Evolutionary conservation across 306 rosid species (phyloP).

Genomic region (Dryas drummondii): DNA sequence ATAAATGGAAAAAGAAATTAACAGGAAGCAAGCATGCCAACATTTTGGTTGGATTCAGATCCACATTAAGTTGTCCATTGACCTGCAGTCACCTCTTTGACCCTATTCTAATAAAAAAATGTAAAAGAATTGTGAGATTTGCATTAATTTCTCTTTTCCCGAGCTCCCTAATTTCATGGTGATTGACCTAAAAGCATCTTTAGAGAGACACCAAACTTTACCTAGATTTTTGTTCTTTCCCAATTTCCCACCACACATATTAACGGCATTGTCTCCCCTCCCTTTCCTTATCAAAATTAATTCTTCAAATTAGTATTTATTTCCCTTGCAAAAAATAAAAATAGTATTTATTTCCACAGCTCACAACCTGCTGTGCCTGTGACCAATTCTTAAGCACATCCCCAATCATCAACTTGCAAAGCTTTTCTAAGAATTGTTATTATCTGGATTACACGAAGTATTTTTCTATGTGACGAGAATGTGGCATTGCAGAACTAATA

Average conservation of each 20-base stretch:
- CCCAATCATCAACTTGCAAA: neutral
- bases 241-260: constrained; percentile 36
- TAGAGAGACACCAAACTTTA: constrained; percentile 29
- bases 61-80: constrained; percentile 20
- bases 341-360: neutral
- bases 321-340: neutral
- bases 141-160: constrained; percentile 22
- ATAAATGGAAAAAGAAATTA: neutral
- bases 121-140: constrained; percentile 3
- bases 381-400: constrained; percentile 8
- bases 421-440: too few species aligned
- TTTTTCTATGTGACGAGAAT: too few species aligned
- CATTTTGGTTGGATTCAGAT: constrained; percentile 23
- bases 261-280: constrained; percentile 33
- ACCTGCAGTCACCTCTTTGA: constrained; percentile 34
- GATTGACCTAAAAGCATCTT: constrained; percentile 47
- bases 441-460: too few species aligned
- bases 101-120: constrained; percentile 10
- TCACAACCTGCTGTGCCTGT: constrained; percentile 12
- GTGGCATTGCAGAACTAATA: too few species aligned
- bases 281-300: neutral
- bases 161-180: constrained; percentile 41
- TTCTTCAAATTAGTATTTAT: neutral
- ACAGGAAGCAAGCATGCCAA: neutral
- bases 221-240: constrained; percentile 41